Evolutionary conservation across 805 yeast genomes (phyloP).

Genomic region (Saturnispora hagleri): DNA sequence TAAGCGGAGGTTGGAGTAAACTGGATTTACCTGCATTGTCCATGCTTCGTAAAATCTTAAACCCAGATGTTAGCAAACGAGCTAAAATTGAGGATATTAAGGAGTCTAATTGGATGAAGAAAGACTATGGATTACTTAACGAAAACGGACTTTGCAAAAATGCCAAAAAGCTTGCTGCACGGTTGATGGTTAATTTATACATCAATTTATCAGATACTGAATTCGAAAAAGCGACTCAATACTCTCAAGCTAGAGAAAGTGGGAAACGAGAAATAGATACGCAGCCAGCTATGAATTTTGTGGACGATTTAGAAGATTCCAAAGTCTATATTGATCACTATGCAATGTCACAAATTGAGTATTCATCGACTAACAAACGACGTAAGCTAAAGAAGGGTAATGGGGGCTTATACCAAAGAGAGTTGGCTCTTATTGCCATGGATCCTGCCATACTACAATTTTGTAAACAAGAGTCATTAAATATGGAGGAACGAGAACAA

Average conservation of each 20-base stretch:
- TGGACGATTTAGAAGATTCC: conserved; percentile 28
- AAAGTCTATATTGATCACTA: conserved; percentile 21
- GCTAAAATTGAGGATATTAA: conserved; percentile 32
- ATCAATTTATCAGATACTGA: conserved; percentile 46
- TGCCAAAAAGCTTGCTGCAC: conserved; percentile 41
- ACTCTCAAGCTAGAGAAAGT: conserved; percentile 15
- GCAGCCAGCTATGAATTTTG: conserved; percentile 36
- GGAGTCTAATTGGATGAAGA: conserved; percentile 48
- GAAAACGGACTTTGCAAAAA: conserved; percentile 43
- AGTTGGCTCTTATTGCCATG: conserved; percentile 31
- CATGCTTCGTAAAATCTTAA: conserved; percentile 43
- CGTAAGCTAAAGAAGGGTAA: conserved; percentile 22
- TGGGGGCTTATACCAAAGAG: conserved; percentile 19
- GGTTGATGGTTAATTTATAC: conserved; percentile 41
- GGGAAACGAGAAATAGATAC: conserved; percentile 26
- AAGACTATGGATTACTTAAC: conserved; percentile 35
- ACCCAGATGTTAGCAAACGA: conserved; percentile 39
- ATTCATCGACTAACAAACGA: conserved; percentile 30
- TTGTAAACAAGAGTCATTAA: conserved; percentile 11
- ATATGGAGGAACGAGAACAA: conserved; percentile 21
- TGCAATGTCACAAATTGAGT: conserved; percentile 35
- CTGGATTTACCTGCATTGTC: conserved; percentile 42
- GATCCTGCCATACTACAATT: conserved; percentile 48
- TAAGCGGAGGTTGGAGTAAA: conserved; percentile 45
- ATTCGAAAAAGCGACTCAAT: conserved; percentile 24